These are phyloP conservation scores for Bipolaris sorokiniana DNA, from an alignment of 2,329 filamentous ascomycete species.

Conservation along the genomic window DNA sequence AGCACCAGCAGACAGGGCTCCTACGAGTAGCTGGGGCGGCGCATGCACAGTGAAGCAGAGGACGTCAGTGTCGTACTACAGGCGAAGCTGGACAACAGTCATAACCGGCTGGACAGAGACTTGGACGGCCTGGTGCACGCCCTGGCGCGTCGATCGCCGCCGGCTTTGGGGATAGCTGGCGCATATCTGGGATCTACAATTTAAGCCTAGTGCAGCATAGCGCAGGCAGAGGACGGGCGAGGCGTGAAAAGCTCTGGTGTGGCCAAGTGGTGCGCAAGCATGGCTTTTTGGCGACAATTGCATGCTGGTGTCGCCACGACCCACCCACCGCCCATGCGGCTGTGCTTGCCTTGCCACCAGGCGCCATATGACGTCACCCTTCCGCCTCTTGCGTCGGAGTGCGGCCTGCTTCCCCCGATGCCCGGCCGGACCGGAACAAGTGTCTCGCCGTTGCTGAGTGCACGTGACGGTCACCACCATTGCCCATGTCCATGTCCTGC, in stretches of 20 bases:
- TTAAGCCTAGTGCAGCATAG: slow-evolving; percentile 19
- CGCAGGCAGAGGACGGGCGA: slow-evolving; percentile 9
- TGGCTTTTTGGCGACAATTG: slow-evolving; percentile 13
- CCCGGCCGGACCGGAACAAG: not conserved
- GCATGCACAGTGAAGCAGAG: slow-evolving; percentile 3
- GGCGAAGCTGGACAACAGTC: slow-evolving; percentile 12
- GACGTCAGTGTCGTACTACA: slow-evolving; percentile 7
- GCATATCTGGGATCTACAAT: slow-evolving; percentile 23
- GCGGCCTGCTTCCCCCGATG: not conserved
- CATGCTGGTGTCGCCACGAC: slow-evolving; percentile 1
- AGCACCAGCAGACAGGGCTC: slow-evolving; percentile 4
- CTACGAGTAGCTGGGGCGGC: not conserved
- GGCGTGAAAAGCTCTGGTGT: slow-evolving; percentile 11
- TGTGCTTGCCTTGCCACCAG: not conserved
- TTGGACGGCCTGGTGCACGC: slow-evolving; percentile 23
- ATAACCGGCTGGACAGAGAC: slow-evolving; percentile 7
- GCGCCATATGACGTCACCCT: not conserved
- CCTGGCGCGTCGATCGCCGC: slow-evolving; percentile 25
- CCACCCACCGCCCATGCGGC: slow-evolving; percentile 3
- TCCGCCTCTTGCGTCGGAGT: not conserved
- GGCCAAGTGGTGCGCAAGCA: slow-evolving; percentile 5
- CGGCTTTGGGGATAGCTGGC: slow-evolving; percentile 9
- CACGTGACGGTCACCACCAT: not conserved
- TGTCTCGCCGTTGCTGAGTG: not conserved
- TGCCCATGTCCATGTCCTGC: not conserved